Conservation (phyloP, 257 asterid genomes). For the Thymus quinquecostatus region DNA sequence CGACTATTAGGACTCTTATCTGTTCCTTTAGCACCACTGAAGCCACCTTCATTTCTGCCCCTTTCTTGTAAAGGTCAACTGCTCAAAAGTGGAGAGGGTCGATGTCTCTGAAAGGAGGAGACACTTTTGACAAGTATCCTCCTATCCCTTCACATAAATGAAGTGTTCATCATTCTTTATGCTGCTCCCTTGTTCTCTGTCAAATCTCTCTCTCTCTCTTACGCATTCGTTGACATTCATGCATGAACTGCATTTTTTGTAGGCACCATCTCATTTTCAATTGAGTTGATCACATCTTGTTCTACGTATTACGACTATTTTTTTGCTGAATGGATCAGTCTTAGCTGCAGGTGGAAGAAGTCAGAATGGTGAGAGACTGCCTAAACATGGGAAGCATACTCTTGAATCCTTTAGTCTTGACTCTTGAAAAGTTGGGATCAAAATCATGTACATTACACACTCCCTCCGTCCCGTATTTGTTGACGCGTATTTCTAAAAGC, state of each 20-base stretch:
- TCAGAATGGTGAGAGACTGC: constrained; percentile 34
- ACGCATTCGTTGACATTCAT: constrained; percentile 28
- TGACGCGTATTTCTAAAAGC: background rate
- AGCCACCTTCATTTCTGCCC: constrained; percentile 35
- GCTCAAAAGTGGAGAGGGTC: constrained; percentile 30
- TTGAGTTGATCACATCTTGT: constrained; percentile 14
- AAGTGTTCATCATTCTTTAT: constrained; percentile 31
- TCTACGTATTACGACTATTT: constrained; percentile 15
- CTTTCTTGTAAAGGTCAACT: constrained; percentile 46
- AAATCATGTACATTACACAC: background rate
- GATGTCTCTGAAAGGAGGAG: constrained; percentile 50
- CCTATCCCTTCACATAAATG: constrained; percentile 41
- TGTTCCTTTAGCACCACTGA: constrained; percentile 24
- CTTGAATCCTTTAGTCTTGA: constrained; percentile 16
- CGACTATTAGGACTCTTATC: background rate
- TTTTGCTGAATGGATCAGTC: constrained; percentile 30
- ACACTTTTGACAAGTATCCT: constrained; percentile 43
- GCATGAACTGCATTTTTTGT: constrained; percentile 22
- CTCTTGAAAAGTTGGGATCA: constrained; percentile 15
- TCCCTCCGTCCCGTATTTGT: too few species aligned
- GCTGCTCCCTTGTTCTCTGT: constrained; percentile 20
- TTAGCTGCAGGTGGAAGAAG: constrained; percentile 52
- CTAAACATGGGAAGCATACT: constrained; percentile 50
- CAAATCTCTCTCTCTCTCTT: constrained; percentile 30
- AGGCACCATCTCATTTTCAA: constrained; percentile 25